These are phyloP conservation scores for Neolentinus lepideus DNA, from an alignment of 1,284 basidiomycete genomes.

Conservation along the genomic window DNA sequence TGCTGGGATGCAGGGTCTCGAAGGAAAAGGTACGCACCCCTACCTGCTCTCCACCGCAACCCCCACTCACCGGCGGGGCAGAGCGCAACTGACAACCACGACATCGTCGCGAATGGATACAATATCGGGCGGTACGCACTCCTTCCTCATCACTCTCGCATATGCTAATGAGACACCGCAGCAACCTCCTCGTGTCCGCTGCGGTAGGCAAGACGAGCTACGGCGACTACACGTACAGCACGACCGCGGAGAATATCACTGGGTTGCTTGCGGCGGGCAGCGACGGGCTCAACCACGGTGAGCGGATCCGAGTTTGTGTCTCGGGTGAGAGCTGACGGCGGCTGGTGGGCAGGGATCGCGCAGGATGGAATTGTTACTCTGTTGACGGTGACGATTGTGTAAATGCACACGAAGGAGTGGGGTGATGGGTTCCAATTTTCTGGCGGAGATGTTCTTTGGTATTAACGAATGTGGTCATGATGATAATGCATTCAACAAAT, in stretches of 20 bases:
- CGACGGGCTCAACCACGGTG: slow-evolving; percentile 39
- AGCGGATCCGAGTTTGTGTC: slow-evolving; percentile 2
- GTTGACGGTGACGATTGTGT: slow-evolving; percentile 13
- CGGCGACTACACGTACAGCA: slow-evolving; percentile 40
- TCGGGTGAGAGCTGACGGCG: neutral
- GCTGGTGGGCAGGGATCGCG: slow-evolving; percentile 12
- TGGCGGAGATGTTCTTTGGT: no score
- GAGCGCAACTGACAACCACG: slow-evolving; percentile 35
- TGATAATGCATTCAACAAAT: no score
- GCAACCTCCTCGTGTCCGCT: slow-evolving; percentile 34
- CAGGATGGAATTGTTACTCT: slow-evolving; percentile 13
- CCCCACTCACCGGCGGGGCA: slow-evolving; percentile 12
- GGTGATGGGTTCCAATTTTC: no score
- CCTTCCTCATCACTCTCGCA: no score
- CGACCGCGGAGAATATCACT: slow-evolving; percentile 36
- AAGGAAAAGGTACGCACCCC: slow-evolving; percentile 41
- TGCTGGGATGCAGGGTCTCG: slow-evolving; percentile 41
- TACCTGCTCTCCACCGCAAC: no score
- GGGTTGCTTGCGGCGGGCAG: slow-evolving; percentile 46
- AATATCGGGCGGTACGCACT: slow-evolving; percentile 36
- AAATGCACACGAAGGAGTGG: no score
- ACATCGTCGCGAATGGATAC: slow-evolving; percentile 49
- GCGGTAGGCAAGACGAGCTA: slow-evolving; percentile 37
- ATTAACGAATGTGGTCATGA: no score
- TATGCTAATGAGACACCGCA: no score